Evolutionary conservation across 768 basidiomycete genomes (phyloP).

Genomic region (Hemileccinum impolitum): DNA sequence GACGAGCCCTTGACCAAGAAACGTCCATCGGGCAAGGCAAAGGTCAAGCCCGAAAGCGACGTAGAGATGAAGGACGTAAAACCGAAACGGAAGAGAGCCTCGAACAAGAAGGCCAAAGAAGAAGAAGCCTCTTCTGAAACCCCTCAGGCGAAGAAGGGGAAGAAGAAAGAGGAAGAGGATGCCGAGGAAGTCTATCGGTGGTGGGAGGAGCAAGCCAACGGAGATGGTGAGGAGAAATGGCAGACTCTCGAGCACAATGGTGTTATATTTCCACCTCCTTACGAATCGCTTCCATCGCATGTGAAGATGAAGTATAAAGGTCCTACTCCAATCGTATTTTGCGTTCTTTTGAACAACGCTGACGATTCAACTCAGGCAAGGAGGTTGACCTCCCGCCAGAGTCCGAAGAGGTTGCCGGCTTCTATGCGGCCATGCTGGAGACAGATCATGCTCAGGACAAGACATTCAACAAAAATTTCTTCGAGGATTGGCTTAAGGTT

Average conservation of each 20-base stretch:
- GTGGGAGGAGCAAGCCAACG: constrained; percentile 80
- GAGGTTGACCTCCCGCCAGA: constrained; percentile 74
- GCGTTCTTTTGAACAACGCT: constrained; percentile 9
- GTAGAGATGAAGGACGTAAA: constrained; percentile 42
- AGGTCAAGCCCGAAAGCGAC: constrained; percentile 49
- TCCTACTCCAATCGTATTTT: constrained; percentile 35
- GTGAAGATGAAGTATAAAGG: constrained; percentile 97
- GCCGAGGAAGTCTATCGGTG: constrained; percentile 73
- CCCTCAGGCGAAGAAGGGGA: constrained; percentile 52
- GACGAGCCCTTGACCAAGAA: constrained; percentile 34
- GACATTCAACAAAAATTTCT: constrained; percentile 93
- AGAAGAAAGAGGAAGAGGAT: constrained; percentile 55
- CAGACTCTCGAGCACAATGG: constrained; percentile 92
- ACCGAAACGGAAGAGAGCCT: constrained; percentile 43
- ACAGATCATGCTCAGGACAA: constrained; percentile 88
- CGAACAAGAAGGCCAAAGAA: constrained; percentile 53
- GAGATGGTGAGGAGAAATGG: constrained; percentile 86
- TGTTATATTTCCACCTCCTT: constrained; percentile 94
- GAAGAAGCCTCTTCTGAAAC: constrained; percentile 40
- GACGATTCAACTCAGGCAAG: constrained; percentile 53
- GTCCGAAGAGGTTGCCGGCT: constrained; percentile 95
- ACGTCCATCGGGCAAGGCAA: constrained; percentile 30
- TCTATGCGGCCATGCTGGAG: constrained; percentile 90
- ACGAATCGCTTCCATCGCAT: constrained; percentile 74
- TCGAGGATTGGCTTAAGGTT: constrained; percentile 80